phyloP scores from a whole-genome alignment of 805 yeast species.

The Starmerella bombicola region DNA sequence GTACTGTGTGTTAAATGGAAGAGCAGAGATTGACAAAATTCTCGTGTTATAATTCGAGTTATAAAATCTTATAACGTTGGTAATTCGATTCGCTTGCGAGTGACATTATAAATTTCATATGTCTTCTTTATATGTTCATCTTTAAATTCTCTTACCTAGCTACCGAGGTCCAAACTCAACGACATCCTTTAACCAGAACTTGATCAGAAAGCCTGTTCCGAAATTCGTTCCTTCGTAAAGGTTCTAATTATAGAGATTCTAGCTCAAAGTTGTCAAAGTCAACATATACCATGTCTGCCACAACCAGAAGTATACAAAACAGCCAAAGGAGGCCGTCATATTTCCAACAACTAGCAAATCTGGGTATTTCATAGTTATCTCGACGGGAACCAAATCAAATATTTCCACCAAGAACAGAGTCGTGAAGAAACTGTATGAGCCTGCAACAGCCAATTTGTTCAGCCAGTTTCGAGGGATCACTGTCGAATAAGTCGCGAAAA shows the following conservation, averaged over 20 bases:
- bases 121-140: too few relatives aligned
- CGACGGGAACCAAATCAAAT: constrained; percentile 37
- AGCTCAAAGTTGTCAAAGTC: constrained; percentile 5
- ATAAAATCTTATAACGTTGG: constrained; percentile 8
- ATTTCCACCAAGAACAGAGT: constrained; percentile 45
- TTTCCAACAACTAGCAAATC: constrained; percentile 80
- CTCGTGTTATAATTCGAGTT: constrained; percentile 21
- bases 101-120: too few relatives aligned
- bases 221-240: too few relatives aligned
- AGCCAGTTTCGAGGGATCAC: constrained; percentile 39
- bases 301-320: constrained; percentile 64
- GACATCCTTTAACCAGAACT: too few relatives aligned
- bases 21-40: constrained; percentile 22
- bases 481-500: constrained; percentile 23
- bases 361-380: constrained; percentile 39
- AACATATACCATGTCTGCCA: constrained; percentile 40
- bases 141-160: too few relatives aligned
- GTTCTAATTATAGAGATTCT: too few relatives aligned
- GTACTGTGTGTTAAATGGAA: constrained; percentile 34
- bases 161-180: too few relatives aligned
- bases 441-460: constrained; percentile 40
- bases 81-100: constrained; percentile 27
- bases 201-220: too few relatives aligned
- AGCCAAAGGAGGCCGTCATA: constrained; percentile 57
- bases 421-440: constrained; percentile 42